Evolutionary conservation across 2,329 filamentous ascomycete genomes (phyloP).

Genomic region (Ascochyta lentis): DNA sequence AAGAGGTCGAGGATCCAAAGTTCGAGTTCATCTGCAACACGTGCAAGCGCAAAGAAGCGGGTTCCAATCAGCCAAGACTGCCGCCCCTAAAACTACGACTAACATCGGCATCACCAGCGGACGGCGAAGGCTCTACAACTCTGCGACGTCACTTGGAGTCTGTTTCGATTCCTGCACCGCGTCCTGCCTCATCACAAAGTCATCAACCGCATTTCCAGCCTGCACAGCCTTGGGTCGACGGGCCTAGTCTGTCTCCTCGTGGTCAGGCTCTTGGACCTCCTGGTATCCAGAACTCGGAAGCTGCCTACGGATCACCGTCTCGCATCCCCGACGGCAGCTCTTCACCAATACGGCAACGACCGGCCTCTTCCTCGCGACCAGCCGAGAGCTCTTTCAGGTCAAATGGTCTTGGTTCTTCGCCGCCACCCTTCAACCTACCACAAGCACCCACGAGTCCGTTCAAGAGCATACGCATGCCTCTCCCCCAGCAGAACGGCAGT

Average conservation of each 20-base stretch:
- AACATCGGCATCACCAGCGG: constrained; percentile 56
- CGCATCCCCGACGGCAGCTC: constrained; percentile 38
- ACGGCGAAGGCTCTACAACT: constrained; percentile 22
- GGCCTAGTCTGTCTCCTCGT: constrained; percentile 54
- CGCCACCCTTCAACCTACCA: constrained; percentile 40
- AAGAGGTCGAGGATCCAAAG: constrained; percentile 74
- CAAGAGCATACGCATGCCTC: constrained; percentile 32
- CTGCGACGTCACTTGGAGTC: constrained; percentile 24
- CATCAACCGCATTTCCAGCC: constrained; percentile 30
- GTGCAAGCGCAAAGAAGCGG: constrained; percentile 74
- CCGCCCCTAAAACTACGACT: constrained; percentile 66
- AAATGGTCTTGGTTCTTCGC: constrained; percentile 41
- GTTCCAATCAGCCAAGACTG: constrained; percentile 66
- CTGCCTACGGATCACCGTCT: constrained; percentile 43
- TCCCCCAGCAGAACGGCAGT: constrained; percentile 37
- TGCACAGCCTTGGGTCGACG: constrained; percentile 47
- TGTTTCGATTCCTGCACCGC: constrained; percentile 31
- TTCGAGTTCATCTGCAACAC: constrained; percentile 86
- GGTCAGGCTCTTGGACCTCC: constrained; percentile 53
- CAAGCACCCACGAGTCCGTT: constrained; percentile 35
- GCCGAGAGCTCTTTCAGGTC: constrained; percentile 22
- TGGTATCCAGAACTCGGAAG: constrained; percentile 48
- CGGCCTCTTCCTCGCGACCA: constrained; percentile 30
- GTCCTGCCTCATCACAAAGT: constrained; percentile 18
- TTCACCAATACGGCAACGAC: constrained; percentile 32